Conservation (phyloP, 768 basidiomycete species). For the Suillus paluster region DNA sequence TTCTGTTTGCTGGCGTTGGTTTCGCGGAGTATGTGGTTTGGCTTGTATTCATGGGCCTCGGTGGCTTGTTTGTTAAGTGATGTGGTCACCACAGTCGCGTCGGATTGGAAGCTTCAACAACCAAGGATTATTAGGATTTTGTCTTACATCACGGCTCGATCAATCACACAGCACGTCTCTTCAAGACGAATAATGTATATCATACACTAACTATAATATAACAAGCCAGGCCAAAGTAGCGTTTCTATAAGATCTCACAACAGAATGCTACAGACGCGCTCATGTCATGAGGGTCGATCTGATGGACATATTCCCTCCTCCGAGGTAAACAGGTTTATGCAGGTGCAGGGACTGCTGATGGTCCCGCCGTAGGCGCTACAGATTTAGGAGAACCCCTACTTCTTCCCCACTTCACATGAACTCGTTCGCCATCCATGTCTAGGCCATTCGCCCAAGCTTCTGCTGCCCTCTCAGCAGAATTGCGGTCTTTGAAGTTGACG, state of each 20-base stretch:
- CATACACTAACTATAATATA: slow-evolving; percentile 3
- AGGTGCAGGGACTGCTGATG: slow-evolving; percentile 13
- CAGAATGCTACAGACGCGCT: slow-evolving; percentile 6
- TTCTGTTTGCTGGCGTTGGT: slow-evolving; percentile 41
- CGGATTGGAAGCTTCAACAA: not conserved
- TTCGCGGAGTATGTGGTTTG: slow-evolving; percentile 42
- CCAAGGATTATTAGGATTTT: not conserved
- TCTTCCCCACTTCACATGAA: slow-evolving; percentile 88
- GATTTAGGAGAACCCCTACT: slow-evolving; percentile 52
- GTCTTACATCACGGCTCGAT: not conserved
- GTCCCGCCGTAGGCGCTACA: slow-evolving; percentile 15
- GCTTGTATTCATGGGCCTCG: slow-evolving; percentile 39
- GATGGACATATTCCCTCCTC: not conserved
- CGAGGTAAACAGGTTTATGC: slow-evolving; percentile 14
- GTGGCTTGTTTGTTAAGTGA: slow-evolving; percentile 21
- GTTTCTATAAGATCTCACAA: not conserved
- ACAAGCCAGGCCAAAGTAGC: not conserved
- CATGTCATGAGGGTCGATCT: not conserved
- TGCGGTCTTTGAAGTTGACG: slow-evolving; percentile 86
- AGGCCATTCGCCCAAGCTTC: slow-evolving; percentile 90
- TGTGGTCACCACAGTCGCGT: not conserved
- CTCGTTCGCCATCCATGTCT: slow-evolving; percentile 77
- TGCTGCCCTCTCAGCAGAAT: slow-evolving; percentile 86
- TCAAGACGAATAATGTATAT: not conserved
- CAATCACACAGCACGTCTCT: not conserved